Conservation (phyloP, 139 green algal species). For the Chlamydomonas applanata region DNA sequence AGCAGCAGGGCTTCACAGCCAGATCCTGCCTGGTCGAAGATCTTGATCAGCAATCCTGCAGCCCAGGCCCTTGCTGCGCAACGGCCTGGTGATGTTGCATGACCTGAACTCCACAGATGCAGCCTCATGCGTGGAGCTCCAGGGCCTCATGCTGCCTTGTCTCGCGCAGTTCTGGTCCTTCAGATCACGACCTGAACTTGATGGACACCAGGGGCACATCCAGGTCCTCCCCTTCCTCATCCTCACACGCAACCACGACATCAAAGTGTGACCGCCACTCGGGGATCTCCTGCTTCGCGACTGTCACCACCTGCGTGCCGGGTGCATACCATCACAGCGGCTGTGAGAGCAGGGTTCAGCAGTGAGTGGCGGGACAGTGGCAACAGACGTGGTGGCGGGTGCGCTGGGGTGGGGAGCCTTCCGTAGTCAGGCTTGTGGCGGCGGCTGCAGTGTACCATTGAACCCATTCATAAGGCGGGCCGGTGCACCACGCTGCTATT, state of each 20-base stretch:
- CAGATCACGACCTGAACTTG: constrained; percentile 58
- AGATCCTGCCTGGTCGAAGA: too few relatives aligned
- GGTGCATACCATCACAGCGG: constrained; percentile 42
- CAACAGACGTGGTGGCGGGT: constrained; percentile 1
- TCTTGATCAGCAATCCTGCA: too few relatives aligned
- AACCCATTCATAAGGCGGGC: too few relatives aligned
- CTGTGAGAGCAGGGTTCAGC: too few relatives aligned
- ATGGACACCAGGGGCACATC: constrained; percentile 69
- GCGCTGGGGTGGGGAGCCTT: too few relatives aligned
- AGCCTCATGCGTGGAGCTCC: neutral
- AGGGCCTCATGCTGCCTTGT: neutral
- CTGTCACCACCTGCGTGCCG: constrained; percentile 61
- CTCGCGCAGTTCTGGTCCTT: neutral
- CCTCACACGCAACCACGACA: constrained; percentile 97
- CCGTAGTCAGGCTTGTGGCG: too few relatives aligned
- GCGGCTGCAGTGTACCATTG: too few relatives aligned
- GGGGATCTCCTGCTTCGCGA: constrained; percentile 88
- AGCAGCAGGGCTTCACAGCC: too few relatives aligned
- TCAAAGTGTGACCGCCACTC: constrained; percentile 88
- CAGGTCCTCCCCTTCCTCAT: constrained; percentile 73
- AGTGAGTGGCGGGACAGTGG: neutral
- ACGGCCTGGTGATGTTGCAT: too few relatives aligned
- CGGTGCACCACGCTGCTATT: too few relatives aligned
- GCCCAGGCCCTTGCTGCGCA: too few relatives aligned
- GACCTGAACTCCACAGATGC: too few relatives aligned